These are phyloP conservation scores for Durotheca rogersii DNA, from an alignment of 495 filamentous ascomycete genomes.

Conservation along the genomic window DNA sequence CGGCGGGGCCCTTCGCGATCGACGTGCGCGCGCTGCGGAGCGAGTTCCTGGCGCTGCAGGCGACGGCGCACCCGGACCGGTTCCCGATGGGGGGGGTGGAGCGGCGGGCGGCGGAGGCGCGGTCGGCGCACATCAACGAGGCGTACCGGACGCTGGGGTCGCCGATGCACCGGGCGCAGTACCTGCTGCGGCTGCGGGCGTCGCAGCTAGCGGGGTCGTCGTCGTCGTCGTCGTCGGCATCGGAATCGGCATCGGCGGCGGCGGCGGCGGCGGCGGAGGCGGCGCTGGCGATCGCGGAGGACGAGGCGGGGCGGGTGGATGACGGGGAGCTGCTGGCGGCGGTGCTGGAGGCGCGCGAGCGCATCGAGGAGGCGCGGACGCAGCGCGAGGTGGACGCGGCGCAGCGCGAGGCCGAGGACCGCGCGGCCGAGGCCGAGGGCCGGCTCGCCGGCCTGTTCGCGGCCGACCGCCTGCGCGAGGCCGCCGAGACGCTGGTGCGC, in stretches of 20 bases:
- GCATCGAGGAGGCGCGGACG: conserved; percentile 70
- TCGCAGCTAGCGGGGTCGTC: too few relatives aligned
- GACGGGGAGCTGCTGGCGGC: conserved; percentile 76
- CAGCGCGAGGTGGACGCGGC: conserved; percentile 65
- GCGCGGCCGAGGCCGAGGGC: conserved; percentile 61
- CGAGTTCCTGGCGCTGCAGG: conserved; percentile 86
- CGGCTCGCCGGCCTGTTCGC: conserved; percentile 63
- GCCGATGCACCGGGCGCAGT: conserved; percentile 79
- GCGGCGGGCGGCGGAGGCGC: conserved; percentile 66
- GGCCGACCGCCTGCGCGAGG: conserved; percentile 62
- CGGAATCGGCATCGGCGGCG: conserved; percentile 82
- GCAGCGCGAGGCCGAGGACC: conserved; percentile 63
- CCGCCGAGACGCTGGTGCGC: conserved; percentile 68
- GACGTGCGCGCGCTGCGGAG: conserved; percentile 64
- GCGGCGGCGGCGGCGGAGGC: too few relatives aligned
- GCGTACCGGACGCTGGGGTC: conserved; percentile 80
- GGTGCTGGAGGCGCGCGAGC: conserved; percentile 84
- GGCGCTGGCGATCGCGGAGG: conserved; percentile 76
- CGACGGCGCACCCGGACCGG: conserved; percentile 74
- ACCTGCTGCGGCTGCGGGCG: conserved; percentile 70
- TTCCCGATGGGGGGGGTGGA: conserved; percentile 29
- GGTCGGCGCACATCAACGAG: conserved; percentile 78
- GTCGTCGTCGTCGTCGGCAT: conserved; percentile 66
- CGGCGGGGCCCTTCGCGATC: conserved; percentile 71
- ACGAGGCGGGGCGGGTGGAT: conserved; percentile 69